phyloP scores from a whole-genome alignment of 1,139 yeast genomes.

The Suhomyces maxii region DNA sequence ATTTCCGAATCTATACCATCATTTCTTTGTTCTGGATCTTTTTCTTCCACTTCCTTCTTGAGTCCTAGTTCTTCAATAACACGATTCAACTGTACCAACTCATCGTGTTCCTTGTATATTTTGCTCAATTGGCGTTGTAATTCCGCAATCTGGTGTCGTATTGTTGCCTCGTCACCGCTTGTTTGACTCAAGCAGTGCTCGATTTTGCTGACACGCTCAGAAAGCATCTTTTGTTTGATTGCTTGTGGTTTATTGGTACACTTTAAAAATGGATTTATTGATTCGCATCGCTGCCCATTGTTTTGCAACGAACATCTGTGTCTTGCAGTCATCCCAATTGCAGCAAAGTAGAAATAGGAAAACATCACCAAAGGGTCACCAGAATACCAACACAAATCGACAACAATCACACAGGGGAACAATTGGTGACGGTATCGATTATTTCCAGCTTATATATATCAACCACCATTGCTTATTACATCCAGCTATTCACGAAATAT shows the following conservation, averaged over 20 bases:
- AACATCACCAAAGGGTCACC: too few relatives aligned
- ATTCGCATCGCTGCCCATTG: too few relatives aligned
- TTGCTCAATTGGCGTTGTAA: conserved; percentile 18
- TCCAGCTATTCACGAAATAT: neutral
- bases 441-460: too few relatives aligned
- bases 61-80: conserved; percentile 19
- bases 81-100: conserved; percentile 22
- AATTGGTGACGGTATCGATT: neutral
- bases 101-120: conserved; percentile 22
- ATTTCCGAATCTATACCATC: conserved; percentile 10
- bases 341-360: too few relatives aligned
- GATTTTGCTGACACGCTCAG: neutral
- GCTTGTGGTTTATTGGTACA: too few relatives aligned
- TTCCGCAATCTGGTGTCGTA: conserved; percentile 14
- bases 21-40: neutral
- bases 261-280: too few relatives aligned
- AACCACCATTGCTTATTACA: too few relatives aligned
- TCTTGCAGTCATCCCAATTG: too few relatives aligned
- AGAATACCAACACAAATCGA: too few relatives aligned
- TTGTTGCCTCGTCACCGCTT: conserved; percentile 6
- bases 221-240: neutral
- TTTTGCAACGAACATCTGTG: too few relatives aligned
- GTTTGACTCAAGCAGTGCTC: conserved; percentile 1
- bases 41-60: neutral
- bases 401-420: too few relatives aligned